These are phyloP conservation scores for Torrubiellomyces zombiae DNA, from an alignment of 2,329 filamentous ascomycete species.

Conservation along the genomic window DNA sequence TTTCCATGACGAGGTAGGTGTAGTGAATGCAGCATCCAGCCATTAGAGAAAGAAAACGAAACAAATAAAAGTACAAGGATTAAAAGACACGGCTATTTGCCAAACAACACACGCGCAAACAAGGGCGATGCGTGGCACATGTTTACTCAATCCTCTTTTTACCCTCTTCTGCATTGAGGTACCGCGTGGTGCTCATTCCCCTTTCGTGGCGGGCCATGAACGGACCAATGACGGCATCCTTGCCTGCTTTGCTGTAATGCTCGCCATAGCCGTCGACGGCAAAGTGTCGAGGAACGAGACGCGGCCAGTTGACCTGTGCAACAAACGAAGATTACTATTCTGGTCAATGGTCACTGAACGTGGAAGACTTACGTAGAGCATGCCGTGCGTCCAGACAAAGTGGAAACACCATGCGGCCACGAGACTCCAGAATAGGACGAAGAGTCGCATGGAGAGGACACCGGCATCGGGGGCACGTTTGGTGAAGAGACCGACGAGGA, in stretches of 20 bases:
- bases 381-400: conserved; percentile 73
- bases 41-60: too few species aligned
- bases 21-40: too few species aligned
- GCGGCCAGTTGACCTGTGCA: conserved; percentile 91
- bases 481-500: conserved; percentile 60
- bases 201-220: conserved; percentile 57
- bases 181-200: conserved; percentile 65
- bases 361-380: conserved; percentile 67
- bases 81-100: conserved; percentile 1
- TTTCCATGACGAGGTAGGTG: too few species aligned
- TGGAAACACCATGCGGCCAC: conserved; percentile 54
- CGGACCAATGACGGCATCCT: conserved; percentile 65
- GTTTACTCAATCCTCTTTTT: conserved; percentile 89
- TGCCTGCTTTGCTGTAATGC: conserved; percentile 64
- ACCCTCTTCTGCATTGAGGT: conserved; percentile 81
- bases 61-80: too few species aligned
- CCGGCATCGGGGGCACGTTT: conserved; percentile 54
- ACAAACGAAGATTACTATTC: too few species aligned
- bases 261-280: conserved; percentile 81
- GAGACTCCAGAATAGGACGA: conserved; percentile 61
- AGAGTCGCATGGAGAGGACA: conserved; percentile 66
- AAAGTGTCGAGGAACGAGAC: conserved; percentile 76
- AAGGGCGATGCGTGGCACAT: not conserved
- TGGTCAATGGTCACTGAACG: too few species aligned
- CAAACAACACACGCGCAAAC: not conserved